phyloP scores from a whole-genome alignment of 345 rosid genomes.

The Salix koriyanagi region DNA sequence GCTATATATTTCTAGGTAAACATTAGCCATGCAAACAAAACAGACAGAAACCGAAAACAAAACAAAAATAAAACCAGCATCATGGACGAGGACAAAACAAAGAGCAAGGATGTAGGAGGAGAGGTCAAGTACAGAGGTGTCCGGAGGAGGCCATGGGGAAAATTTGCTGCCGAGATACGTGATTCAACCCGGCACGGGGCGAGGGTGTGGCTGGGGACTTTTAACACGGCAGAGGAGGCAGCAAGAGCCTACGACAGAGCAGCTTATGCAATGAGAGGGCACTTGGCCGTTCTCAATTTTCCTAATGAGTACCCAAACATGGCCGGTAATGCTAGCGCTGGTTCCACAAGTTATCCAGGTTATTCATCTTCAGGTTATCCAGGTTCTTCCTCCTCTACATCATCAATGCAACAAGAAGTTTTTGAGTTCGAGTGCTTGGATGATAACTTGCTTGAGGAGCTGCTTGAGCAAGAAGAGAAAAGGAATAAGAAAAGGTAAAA shows the following conservation, averaged over 20 bases:
- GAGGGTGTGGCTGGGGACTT: slow-evolving; percentile 90
- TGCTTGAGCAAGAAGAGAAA: slow-evolving; percentile 62
- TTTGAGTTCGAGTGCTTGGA: slow-evolving; percentile 78
- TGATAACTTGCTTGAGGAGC: slow-evolving; percentile 70
- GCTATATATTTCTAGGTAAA: neutral
- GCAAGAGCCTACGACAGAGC: slow-evolving; percentile 88
- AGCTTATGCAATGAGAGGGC: slow-evolving; percentile 83
- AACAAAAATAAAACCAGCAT: neutral
- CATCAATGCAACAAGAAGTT: slow-evolving; percentile 41
- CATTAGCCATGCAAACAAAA: slow-evolving; percentile 29
- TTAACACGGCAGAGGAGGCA: slow-evolving; percentile 77
- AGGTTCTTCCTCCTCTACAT: slow-evolving; percentile 9
- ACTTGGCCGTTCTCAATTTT: slow-evolving; percentile 72
- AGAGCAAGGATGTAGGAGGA: slow-evolving; percentile 13
- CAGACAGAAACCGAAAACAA: neutral
- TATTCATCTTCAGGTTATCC: neutral
- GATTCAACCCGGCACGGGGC: slow-evolving; percentile 71
- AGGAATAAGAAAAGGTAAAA: slow-evolving; percentile 20
- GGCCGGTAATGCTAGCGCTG: neutral
- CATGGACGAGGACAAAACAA: slow-evolving; percentile 30
- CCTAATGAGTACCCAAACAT: slow-evolving; percentile 60
- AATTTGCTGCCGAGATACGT: slow-evolving; percentile 85
- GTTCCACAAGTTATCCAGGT: neutral
- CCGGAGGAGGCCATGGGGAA: slow-evolving; percentile 87
- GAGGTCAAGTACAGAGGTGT: slow-evolving; percentile 66